phyloP scores from a whole-genome alignment of 768 basidiomycete species.

The Amylocystis lapponica region DNA sequence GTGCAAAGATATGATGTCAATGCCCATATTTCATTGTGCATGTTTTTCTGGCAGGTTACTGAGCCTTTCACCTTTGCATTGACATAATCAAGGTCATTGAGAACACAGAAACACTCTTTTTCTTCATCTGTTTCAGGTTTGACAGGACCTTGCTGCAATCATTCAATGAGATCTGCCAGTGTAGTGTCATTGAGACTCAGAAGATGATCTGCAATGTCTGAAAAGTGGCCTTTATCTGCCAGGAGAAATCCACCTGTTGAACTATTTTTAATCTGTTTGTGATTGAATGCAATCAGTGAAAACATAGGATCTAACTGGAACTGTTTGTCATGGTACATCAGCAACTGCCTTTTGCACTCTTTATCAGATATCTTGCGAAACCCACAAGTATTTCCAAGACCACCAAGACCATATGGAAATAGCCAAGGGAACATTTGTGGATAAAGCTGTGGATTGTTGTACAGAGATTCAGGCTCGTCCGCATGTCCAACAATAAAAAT shows the following conservation, averaged over 20 bases:
- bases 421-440: conserved; percentile 37
- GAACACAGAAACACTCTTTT: conserved; percentile 28
- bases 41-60: conserved; percentile 22
- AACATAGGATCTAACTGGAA: conserved; percentile 35
- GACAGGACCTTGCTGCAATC: conserved; percentile 24
- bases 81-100: conserved; percentile 32
- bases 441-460: conserved; percentile 29
- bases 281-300: conserved; percentile 33
- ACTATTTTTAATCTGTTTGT: conserved; percentile 30
- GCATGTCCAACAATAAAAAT: conserved; percentile 28
- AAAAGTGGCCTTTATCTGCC: conserved; percentile 13
- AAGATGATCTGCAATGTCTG: conserved; percentile 10
- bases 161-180: conserved; percentile 21
- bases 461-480: conserved; percentile 24
- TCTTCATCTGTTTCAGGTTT: conserved; percentile 26
- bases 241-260: conserved; percentile 22
- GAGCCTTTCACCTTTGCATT: conserved; percentile 24
- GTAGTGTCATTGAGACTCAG: conserved; percentile 14
- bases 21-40: conserved; percentile 19
- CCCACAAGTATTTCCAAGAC: conserved; percentile 20
- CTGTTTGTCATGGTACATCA: conserved; percentile 35
- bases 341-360: conserved; percentile 21
- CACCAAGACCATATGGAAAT: conserved; percentile 36
- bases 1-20: conserved; percentile 18
- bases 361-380: neutral